Base-by-base conservation (phyloP, 805 yeast species). In the Soucietia sequanensis region DNA sequence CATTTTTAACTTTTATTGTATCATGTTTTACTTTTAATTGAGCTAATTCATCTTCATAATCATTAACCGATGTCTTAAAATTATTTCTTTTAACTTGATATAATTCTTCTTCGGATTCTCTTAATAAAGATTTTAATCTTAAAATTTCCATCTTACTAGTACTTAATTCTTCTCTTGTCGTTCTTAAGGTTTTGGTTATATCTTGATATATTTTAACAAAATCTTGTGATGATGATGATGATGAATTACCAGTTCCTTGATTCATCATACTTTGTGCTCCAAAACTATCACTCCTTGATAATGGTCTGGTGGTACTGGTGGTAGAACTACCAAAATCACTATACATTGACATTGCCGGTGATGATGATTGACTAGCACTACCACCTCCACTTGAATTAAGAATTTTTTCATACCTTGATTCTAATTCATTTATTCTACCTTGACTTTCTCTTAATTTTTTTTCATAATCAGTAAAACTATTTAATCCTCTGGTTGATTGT, bases 21-120 rank as follows among this genome's bases (percentile, higher is more conserved):
- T 80, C 80, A 16, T 84, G 57, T 37, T 75, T 78, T 13, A 80
- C 68, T 42, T 75, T 76, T 30, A 81, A 51, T 39, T 76, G 76
- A 3, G 73, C 70, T 22, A 68, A 38, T 32, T 64, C 62, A 44
- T 68, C 46, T 46, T 60, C 68, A 42, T 56, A 62, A 33, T 54
- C 63, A 16, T 52, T 54, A n/a, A 56, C 52, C 3, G 65, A 52
- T 6, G 60, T 45, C 64, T 67, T 39, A 59, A 68, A 42, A 55
- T 59, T 48, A 53, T 72, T 47, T 60, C 78, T 52, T 44, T 69
- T 63, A 13, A 56, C 56, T 26, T 60, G 60, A 46, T 66, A 64
- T n/a, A 65, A 50, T 34, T 68, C 72, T 23, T 67, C 73, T 40
- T 67, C 70, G 13, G 70, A 58, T 16, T 65, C 70, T 14, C 70